Percentiles rank a stretch among this genome's conserved stretches.
Conservation (phyloP, 169 alveolate species). For the Eimeria falciformis region DNA sequence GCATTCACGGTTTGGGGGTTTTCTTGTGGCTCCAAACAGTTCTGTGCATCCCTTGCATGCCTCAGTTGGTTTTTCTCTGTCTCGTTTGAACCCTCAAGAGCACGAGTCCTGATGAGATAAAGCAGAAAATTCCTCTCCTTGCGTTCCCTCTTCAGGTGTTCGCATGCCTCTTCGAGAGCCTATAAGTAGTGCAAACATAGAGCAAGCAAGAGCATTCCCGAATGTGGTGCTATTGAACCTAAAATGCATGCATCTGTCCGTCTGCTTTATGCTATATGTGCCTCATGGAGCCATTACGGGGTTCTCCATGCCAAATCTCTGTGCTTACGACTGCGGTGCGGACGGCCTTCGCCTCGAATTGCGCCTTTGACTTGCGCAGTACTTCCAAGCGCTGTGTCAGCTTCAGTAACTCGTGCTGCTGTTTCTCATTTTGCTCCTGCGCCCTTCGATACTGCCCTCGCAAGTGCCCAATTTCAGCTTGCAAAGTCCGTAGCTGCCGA, state of each 20-base stretch:
- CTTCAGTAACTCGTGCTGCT: slow-evolving; percentile 58
- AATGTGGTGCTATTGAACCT: too few relatives aligned
- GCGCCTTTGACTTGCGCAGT: slow-evolving; percentile 54
- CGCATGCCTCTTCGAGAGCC: slow-evolving; percentile 45
- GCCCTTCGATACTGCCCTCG: slow-evolving; percentile 15
- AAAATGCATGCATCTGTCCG: too few relatives aligned
- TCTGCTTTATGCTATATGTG: too few relatives aligned
- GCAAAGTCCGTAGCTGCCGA: slow-evolving; percentile 37
- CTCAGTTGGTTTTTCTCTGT: background rate
- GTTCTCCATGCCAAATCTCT: background rate
- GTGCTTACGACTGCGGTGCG: slow-evolving; percentile 45
- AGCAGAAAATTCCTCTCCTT: slow-evolving; percentile 17
- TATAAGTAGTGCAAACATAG: background rate
- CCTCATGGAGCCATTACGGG: too few relatives aligned
- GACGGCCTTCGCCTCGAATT: slow-evolving; percentile 35
- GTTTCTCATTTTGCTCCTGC: slow-evolving; percentile 51
- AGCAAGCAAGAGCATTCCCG: too few relatives aligned
- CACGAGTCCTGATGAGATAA: background rate
- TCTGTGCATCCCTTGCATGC: too few relatives aligned
- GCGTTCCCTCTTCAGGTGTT: slow-evolving; percentile 7
- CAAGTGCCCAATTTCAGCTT: slow-evolving; percentile 23
- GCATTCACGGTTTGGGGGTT: too few relatives aligned
- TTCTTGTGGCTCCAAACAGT: too few relatives aligned
- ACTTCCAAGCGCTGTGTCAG: slow-evolving; percentile 56
- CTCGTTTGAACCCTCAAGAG: background rate